Evolutionary conservation across 495 filamentous ascomycete species (phyloP), one percentile per base, ranked within the genome.

Genomic region (Xylaria scruposa): DNA sequence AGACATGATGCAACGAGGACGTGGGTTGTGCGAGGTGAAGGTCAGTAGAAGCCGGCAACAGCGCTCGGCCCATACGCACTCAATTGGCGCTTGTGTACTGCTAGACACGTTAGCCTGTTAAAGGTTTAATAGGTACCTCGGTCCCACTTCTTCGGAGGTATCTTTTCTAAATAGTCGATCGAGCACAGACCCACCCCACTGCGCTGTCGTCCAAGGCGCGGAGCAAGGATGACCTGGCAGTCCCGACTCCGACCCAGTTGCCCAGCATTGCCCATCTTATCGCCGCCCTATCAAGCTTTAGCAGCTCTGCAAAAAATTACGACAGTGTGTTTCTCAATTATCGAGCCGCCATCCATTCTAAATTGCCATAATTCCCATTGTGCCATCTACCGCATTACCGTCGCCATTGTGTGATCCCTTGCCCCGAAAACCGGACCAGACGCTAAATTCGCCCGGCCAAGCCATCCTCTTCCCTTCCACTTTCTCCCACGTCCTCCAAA

Each of bases 1-100:
- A 65, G 90, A 90, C 81, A 86, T 87, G 67, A 75, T 72, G 76
- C 13, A 47, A 44, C 46, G 33, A 63, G 44, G 26, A 36, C 4
- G 12, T 33, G 26, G 38, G 61, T 46, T 15, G 24, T 19, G 15
- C 54, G 54, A 44, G 60, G 60, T n/a, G 31, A 21, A 21, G 19
- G 38, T 44, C n/a, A 36, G 38, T 13, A 64, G 24, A 36, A 17
- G 64, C 8, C 64, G 33, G 46, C 47, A 1, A 40, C 31, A 42
- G 29, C 59, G 38, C 38, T 42, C 38, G 38, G 21, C 36, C 24
- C 36, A 24, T 17, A 38, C 17, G 33, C 56, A 21, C 15, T 38
- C 56, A n/a, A 60, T 60, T 60, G 56, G 56, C 31, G 31, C 7
- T 38, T 38, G 56, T 21, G 15, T 29, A 56, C 24, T 60, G 38